Evolutionary conservation across 371 early-diverging fungal species (phyloP), one percentile per base, ranked within the genome.

Genomic region (Apophysomyces variabilis): DNA sequence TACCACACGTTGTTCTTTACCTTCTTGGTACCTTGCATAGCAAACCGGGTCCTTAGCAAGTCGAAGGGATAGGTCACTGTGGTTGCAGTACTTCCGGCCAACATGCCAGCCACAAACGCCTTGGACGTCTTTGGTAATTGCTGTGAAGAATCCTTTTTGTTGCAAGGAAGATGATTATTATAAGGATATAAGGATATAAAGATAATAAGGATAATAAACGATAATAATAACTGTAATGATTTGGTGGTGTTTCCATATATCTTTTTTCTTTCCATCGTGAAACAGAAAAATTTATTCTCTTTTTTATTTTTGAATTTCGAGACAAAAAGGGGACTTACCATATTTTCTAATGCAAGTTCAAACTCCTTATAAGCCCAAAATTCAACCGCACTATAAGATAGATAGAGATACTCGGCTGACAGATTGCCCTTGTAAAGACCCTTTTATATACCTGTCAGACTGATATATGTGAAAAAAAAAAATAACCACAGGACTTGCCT

Each of bases 341-440:
- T 14, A 18, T 35, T 66, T 38, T 80, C 81, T 38, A 80, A 43
- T 1, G 44, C 47, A 18, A 64, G 62, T 38, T 80, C 78, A n/a
- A 78, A 61, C 61, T 77, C 81, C 60, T 88, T 79, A 67, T 92
- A 95, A 1, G 88, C 78, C 66, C 88, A 82, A 67, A 98, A 97
- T 77, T 98, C 97, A 21, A 89, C 81, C 4, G 92, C 93, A 38
- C 95, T 94, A 69, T 97, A 98, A 0, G 91, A 79, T 50, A 96
- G 68, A 74, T 97, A 97, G 6, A 97, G 84, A 65, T 92, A 93
- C 71, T 92, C 94, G 3, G 97, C 98, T 2, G 95, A 85, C 75
- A 92, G 73, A 63, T 98, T 98, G 50, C 98, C 98, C 70, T 97
- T 97, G 89, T 94, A 98, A 12, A 96, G 78, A 5, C 91, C 96